These are phyloP conservation scores for Linaria vulgaris DNA, from an alignment of 257 asterid genomes.

Conservation along the genomic window DNA sequence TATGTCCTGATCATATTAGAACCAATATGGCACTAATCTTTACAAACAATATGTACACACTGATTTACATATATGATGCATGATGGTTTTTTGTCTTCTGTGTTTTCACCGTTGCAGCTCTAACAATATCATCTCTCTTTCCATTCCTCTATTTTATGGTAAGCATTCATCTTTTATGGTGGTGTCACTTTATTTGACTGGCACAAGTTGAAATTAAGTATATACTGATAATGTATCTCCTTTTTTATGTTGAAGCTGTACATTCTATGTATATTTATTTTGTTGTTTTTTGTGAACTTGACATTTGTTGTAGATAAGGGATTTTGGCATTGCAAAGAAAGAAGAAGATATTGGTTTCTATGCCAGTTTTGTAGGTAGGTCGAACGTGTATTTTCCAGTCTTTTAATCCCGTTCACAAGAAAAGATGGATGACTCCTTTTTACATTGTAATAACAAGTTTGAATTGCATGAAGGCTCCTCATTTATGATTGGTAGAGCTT, in stretches of 20 bases:
- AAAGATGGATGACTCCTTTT: neutral
- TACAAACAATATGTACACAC: too few species aligned
- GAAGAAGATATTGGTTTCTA: slow-evolving; percentile 79
- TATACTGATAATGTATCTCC: too few species aligned
- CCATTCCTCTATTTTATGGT: slow-evolving; percentile 89
- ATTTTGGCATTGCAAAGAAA: slow-evolving; percentile 63
- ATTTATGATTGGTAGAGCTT: slow-evolving; percentile 74
- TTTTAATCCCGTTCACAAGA: neutral
- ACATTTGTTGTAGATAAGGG: slow-evolving; percentile 50
- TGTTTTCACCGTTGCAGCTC: slow-evolving; percentile 43
- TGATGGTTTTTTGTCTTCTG: too few species aligned
- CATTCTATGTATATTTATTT: too few species aligned
- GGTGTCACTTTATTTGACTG: neutral
- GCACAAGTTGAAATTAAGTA: too few species aligned
- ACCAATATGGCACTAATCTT: too few species aligned
- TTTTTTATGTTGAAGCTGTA: too few species aligned
- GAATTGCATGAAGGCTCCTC: slow-evolving; percentile 51
- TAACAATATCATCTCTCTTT: slow-evolving; percentile 73
- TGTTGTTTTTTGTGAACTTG: slow-evolving; percentile 9
- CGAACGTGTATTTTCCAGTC: neutral
- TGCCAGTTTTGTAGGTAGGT: slow-evolving; percentile 72
- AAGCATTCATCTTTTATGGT: slow-evolving; percentile 24
- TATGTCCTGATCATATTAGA: too few species aligned
- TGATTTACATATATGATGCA: too few species aligned
- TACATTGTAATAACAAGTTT: neutral